phyloP scores from a whole-genome alignment of 176 grass and related monocot genomes.

The Dendrocalamus sinicus region DNA sequence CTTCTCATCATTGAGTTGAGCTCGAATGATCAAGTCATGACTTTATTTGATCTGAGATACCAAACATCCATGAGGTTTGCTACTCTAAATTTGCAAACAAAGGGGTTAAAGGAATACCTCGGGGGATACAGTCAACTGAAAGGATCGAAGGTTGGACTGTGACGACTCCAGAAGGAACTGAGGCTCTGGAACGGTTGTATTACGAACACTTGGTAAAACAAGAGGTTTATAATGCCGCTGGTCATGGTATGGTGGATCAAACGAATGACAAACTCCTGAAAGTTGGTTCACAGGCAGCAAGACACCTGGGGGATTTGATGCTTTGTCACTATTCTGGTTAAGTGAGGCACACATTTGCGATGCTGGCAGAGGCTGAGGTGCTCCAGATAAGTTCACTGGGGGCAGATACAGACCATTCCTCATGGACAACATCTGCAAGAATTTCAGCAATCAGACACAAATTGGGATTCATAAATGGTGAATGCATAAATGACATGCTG shows the following conservation, averaged over 20 bases:
- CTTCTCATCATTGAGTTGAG: too few species aligned
- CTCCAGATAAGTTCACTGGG: constrained; percentile 59
- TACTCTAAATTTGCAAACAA: constrained; percentile 13
- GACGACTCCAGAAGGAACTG: constrained; percentile 45
- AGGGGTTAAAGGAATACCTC: constrained; percentile 54
- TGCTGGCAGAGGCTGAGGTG: constrained; percentile 48
- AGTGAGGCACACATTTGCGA: constrained; percentile 48
- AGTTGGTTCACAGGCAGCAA: constrained; percentile 46
- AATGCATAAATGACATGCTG: neutral
- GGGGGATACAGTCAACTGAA: constrained; percentile 43
- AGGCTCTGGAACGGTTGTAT: constrained; percentile 34
- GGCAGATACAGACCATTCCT: constrained; percentile 78
- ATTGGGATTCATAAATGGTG: neutral
- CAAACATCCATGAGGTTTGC: too few species aligned
- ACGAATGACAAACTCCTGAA: constrained; percentile 37
- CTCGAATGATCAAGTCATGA: too few species aligned
- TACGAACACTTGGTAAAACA: constrained; percentile 46
- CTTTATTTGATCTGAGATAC: too few species aligned
- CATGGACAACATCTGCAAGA: constrained; percentile 77
- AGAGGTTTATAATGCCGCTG: constrained; percentile 33
- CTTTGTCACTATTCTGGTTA: constrained; percentile 36
- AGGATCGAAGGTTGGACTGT: constrained; percentile 46
- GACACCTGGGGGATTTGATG: constrained; percentile 35
- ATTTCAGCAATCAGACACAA: neutral
- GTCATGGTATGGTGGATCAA: constrained; percentile 39